These are phyloP conservation scores for Phyllosticta ampelicida DNA, from an alignment of 2,329 filamentous ascomycete genomes.

Conservation along the genomic window DNA sequence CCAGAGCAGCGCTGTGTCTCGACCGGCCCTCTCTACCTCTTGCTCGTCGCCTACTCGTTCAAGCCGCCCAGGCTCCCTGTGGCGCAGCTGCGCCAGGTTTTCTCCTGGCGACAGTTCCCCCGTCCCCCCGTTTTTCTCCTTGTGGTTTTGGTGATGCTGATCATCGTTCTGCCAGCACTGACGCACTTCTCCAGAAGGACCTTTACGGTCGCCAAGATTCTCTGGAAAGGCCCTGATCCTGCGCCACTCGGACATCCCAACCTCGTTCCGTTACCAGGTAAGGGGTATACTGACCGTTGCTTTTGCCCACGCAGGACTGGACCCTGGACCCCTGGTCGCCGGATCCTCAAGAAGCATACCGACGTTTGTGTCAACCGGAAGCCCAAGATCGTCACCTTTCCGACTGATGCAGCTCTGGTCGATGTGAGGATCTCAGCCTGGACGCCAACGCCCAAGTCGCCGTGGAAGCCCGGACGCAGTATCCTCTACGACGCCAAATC, in stretches of 20 bases:
- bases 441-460: neutral
- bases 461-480: conserved; percentile 1
- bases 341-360: neutral
- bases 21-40: neutral
- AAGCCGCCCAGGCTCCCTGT: neutral
- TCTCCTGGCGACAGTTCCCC: neutral
- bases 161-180: neutral
- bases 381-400: neutral
- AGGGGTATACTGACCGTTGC: neutral
- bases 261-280: neutral
- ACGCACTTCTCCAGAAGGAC: neutral
- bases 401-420: neutral
- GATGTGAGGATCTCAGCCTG: neutral
- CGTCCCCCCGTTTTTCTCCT: neutral
- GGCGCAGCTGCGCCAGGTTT: neutral
- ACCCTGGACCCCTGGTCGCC: neutral
- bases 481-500: neutral
- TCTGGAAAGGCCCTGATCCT: neutral
- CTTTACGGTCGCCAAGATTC: neutral
- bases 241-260: neutral
- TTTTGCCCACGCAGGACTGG: neutral
- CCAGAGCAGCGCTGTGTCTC: neutral
- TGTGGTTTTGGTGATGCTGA: neutral
- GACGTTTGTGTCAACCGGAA: neutral
- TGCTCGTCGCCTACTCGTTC: neutral